Base-by-base conservation (phyloP, 768 basidiomycete genomes). In the Lentinula boryana region DNA sequence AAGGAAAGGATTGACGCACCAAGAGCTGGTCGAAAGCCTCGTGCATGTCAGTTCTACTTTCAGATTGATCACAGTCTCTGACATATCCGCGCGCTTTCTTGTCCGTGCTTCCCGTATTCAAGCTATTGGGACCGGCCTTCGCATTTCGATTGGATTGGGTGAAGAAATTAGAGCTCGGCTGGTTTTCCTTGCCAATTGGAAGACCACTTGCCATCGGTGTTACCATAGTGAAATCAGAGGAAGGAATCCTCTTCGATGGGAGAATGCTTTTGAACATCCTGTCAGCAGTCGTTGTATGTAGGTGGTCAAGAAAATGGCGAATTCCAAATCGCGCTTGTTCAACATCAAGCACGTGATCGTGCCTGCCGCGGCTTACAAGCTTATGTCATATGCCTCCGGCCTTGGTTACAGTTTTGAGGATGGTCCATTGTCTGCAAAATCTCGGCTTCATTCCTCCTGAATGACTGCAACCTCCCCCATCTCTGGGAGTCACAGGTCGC, bases 241-340 rank as follows among this genome's bases (percentile, higher is more conserved):
- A 84, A 27, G 85, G 76, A 56, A 85, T 69, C 67, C 90, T 80
- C 72, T 87, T 85, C 9, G 85, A 80, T 1, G 88, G 86, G 38
- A 92, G 76, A 58, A 93, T 90, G 66, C 83, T 81, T 75, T 90
- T 91, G 79, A 93, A 92, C 91, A 93, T 93, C 68, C 70, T 71
- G 60, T 64, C 58, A 9, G 36, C 36, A 38, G 2, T 38, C 13
- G 36, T 38, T 38, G 36, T 38, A 38, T 8, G 36, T 38, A 38
- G 9, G 36, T 13, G 13, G 36, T 38, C 36, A 8, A 38, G 13
- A 38, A 38, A 38, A 13, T 8, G 13, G 9, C 36, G 36, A 38
- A 38, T 13, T 38, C 7, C 7, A 38, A 38, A 38, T 38, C 36
- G 36, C 36, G 36, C 36, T 27, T 38, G 36, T 38, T 38, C 5